These are phyloP conservation scores for Aspergillus fumigatus DNA, from an alignment of 2,329 filamentous ascomycete species.

Conservation along the genomic window DNA sequence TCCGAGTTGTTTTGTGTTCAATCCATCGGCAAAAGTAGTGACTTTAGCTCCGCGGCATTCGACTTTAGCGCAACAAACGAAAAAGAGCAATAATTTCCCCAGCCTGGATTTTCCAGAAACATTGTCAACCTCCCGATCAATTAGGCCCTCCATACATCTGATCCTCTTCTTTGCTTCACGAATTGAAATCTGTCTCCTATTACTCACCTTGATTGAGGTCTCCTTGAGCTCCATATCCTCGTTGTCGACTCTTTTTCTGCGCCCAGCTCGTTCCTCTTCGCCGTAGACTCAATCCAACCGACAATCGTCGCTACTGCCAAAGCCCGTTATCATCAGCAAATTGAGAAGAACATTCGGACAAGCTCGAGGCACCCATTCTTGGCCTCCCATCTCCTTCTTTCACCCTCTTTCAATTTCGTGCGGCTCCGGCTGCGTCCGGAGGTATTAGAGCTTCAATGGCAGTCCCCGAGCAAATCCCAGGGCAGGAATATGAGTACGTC, in stretches of 20 bases:
- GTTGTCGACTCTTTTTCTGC: background rate
- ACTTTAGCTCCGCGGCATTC: background rate
- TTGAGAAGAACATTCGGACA: background rate
- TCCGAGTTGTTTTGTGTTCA: background rate
- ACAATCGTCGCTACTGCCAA: background rate
- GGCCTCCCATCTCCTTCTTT: conserved; percentile 6
- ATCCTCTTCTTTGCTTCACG: conserved; percentile 7
- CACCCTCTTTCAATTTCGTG: conserved; percentile 9
- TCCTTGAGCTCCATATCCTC: background rate
- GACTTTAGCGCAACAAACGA: background rate
- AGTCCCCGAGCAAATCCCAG: conserved; percentile 37
- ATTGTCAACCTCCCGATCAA: conserved; percentile 4
- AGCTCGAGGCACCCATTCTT: background rate
- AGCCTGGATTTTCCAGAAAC: background rate
- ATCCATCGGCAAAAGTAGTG: background rate
- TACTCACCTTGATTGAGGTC: background rate
- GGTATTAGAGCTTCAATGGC: conserved; percentile 39
- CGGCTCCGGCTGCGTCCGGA: conserved; percentile 33
- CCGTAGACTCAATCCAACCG: background rate
- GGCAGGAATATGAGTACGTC: conserved; percentile 45
- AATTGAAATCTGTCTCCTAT: background rate
- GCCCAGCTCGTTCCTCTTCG: background rate
- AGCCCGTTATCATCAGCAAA: background rate
- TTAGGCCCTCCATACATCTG: conserved; percentile 1
- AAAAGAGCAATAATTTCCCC: background rate